phyloP scores from a whole-genome alignment of 2,329 filamentous ascomycete species.

The Ustilaginoidea virens region DNA sequence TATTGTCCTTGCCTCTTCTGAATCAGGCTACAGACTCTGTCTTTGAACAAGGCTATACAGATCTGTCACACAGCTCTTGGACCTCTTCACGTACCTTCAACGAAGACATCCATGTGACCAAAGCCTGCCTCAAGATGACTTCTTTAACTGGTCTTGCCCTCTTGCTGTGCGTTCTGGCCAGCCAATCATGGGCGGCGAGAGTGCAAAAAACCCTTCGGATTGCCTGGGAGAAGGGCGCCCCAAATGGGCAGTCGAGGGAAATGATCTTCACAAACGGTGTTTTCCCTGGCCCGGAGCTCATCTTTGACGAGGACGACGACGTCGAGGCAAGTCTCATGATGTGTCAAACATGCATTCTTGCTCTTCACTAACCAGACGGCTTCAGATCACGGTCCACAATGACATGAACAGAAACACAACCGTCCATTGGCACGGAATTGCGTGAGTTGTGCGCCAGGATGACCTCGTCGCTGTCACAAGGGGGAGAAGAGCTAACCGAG shows the following conservation, averaged over 20 bases:
- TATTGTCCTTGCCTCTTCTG: too few relatives aligned
- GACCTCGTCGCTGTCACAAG: too few relatives aligned
- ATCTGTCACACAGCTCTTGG: too few relatives aligned
- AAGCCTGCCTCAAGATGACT: too few relatives aligned
- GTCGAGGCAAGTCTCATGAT: constrained; percentile 5
- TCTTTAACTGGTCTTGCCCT: too few relatives aligned
- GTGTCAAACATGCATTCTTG: too few relatives aligned
- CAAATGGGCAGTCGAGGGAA: constrained; percentile 6
- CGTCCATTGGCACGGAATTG: constrained; percentile 14
- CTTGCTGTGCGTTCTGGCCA: background rate
- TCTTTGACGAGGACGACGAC: constrained; percentile 7
- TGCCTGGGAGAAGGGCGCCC: constrained; percentile 6
- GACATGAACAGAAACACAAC: constrained; percentile 13
- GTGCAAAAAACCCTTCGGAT: background rate
- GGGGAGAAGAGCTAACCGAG: background rate
- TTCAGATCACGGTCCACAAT: constrained; percentile 13
- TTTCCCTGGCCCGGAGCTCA: constrained; percentile 6
- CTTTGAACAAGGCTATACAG: too few relatives aligned
- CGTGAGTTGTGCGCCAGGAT: too few relatives aligned
- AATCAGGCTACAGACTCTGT: too few relatives aligned
- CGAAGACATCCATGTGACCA: too few relatives aligned
- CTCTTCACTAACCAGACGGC: too few relatives aligned
- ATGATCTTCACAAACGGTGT: constrained; percentile 6
- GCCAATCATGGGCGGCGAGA: background rate
- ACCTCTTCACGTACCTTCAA: too few relatives aligned